Evolutionary conservation across 1,284 basidiomycete genomes (phyloP).

Genomic region (Erythrobasidium hasegawianum): DNA sequence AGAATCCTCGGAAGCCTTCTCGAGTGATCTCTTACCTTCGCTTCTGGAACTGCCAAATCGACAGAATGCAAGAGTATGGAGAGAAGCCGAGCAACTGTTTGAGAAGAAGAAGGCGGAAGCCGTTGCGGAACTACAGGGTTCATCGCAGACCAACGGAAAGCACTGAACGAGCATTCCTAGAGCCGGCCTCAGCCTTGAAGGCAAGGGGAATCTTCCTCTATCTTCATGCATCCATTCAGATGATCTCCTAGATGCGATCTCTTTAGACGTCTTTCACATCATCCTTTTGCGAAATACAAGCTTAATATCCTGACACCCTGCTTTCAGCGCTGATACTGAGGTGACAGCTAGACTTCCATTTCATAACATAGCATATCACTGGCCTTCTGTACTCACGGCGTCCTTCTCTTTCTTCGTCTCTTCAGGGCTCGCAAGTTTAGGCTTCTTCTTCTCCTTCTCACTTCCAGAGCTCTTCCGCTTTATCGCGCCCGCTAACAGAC

Average conservation of each 20-base stretch:
- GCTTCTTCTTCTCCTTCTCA: conserved; percentile 5
- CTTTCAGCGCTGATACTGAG: too few relatives aligned
- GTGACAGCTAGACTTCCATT: too few relatives aligned
- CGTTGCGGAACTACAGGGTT: conserved; percentile 15
- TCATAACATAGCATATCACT: neutral
- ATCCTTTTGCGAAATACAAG: too few relatives aligned
- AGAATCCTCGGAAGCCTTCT: conserved; percentile 96
- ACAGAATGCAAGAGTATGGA: conserved; percentile 73
- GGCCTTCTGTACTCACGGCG: neutral
- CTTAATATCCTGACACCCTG: too few relatives aligned
- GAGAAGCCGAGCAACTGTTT: conserved; percentile 82
- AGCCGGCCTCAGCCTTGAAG: conserved; percentile 16
- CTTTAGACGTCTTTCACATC: too few relatives aligned
- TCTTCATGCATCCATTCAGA: too few relatives aligned
- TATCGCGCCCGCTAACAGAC: conserved; percentile 32
- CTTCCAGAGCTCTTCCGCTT: conserved; percentile 29
- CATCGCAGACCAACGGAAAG: conserved; percentile 1
- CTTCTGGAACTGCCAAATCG: conserved; percentile 69
- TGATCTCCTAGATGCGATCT: too few relatives aligned
- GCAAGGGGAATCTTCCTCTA: too few relatives aligned
- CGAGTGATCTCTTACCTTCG: conserved; percentile 80
- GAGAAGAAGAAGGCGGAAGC: conserved; percentile 63
- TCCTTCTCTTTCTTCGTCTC: neutral
- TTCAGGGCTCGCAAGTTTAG: conserved; percentile 8
- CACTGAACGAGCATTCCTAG: conserved; percentile 15